Percentiles rank a stretch among this genome's conserved stretches.
Evolutionary conservation across 169 alveolate genomes (phyloP).

Genomic region (Babesia sp.): DNA sequence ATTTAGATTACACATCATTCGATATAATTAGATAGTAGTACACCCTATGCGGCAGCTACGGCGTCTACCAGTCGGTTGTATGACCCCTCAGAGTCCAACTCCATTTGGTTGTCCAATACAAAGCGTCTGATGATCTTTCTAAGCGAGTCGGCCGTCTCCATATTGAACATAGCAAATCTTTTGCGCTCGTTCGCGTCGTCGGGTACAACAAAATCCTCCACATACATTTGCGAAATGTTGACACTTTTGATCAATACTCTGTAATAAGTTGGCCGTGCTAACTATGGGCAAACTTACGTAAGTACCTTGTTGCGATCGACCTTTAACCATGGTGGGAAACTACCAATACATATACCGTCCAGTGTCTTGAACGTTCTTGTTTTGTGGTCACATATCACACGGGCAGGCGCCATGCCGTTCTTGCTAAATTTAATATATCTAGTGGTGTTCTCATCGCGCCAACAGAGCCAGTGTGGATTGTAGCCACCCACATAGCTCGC

Average conservation of each 20-base stretch:
- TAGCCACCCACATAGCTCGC: constrained; percentile 68
- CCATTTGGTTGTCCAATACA: constrained; percentile 12
- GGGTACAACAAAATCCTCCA: constrained; percentile 7
- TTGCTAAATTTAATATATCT: neutral
- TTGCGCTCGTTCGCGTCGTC: neutral
- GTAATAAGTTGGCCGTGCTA: too few species aligned
- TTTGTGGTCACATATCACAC: constrained; percentile 13
- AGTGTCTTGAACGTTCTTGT: constrained; percentile 7
- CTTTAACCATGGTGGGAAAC: neutral
- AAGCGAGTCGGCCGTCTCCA: constrained; percentile 21
- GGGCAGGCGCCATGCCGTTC: constrained; percentile 10
- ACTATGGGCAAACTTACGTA: constrained; percentile 21
- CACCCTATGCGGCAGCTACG: neutral
- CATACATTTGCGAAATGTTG: neutral
- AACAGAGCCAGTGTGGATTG: constrained; percentile 67
- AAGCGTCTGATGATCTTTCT: constrained; percentile 28
- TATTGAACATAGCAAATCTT: neutral
- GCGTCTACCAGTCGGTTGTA: constrained; percentile 34
- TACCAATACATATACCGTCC: neutral
- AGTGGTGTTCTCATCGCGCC: constrained; percentile 42
- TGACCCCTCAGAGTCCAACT: constrained; percentile 24
- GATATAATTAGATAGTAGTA: constrained; percentile 19
- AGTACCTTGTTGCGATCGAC: constrained; percentile 1
- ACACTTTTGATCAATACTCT: constrained; percentile 25
- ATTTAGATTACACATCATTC: constrained; percentile 32